Base-by-base conservation (phyloP, 2,329 filamentous ascomycete genomes). In the Thermothelomyces thermophilus region DNA sequence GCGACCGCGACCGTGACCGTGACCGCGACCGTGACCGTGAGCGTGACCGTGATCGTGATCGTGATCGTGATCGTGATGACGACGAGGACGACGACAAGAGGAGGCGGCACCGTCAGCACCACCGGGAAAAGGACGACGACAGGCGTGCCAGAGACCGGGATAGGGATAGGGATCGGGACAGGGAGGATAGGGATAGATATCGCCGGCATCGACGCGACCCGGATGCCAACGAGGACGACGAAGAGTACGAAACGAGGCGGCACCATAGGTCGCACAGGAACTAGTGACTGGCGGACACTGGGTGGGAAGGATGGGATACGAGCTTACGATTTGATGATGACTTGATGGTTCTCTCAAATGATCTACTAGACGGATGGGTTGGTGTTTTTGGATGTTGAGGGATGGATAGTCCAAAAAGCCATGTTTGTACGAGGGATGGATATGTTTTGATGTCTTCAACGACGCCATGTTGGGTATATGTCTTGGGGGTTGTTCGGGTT, bases 51-150 rank as follows among this genome's bases (percentile, higher is more conserved):
- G 51, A 56, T 13, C 63, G 66, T 20, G 36, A 51, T 46, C 36
- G 36, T 2, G 19, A 56, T 13, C 63, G 66, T 19, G 63, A 65
- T 19, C 60, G 48, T 48, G 65, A 65, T 13, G 62, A 64, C 49
- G 64, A 66, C 6, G 64, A 66, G 9, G 64, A 65, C 20, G 62
- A 53, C 48, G 64, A 66, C 22, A 59, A 60, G 39, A 50, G 48
- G 43, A 57, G 53, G 58, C 52, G 62, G 52, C 53, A 70, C 36
- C 66, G 68, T 53, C 66, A 70, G 49, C 58, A 67, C 52, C 68
- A 61, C 10, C 52, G 57, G 3, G 58, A 60, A 2, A 54, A 54
- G 17, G 57, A 60, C 8, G 54, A 65, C 16, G 60, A 63, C 20
- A 52, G 62, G 39, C 53, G 63, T 24, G 68, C 70, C 39, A 63